Evolutionary conservation across 495 filamentous ascomycete genomes (phyloP), one percentile per base, ranked within the genome.

Genomic region (Bacidia rubella): DNA sequence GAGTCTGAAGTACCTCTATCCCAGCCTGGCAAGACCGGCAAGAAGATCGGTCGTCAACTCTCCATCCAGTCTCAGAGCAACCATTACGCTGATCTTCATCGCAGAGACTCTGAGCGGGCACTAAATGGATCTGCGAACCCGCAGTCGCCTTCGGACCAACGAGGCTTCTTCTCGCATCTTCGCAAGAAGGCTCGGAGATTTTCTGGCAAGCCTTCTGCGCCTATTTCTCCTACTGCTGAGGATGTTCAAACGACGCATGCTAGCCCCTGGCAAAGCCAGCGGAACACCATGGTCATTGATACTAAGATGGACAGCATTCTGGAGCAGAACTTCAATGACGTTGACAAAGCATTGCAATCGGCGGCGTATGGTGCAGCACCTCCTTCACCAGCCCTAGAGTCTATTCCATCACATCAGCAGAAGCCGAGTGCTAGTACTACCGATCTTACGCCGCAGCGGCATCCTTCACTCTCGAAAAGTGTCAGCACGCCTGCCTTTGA

Each of bases 141-240:
- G 51, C 74, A 71, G 45, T 84, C 79, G 54, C 84, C 79, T 23
- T 77, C 75, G 53, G 84, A 71, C 15, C 85, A 86, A 29, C 90
- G 90, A 60, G 85, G 90, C 65, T 97, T 96, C 70, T 97, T 98
- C 67, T 96, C 93, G 7, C 93, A 99, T 60, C 75, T 99, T 4
- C 80, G 93, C 39, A 99, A 99, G 66, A 81, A 89, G 22, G 93
- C 93, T 7, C 80, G 93, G 56, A 76, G 93, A 58, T 79, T 99
- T 23, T 99, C 93, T 27, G 93, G 92, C 29, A 81, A 87, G 22
- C 85, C 90, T 61, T 86, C 90, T 65, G 75, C 78, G 23, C 80
- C 83, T 19, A 74, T 81, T 49, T 85, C 86, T 25, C 78, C 87
- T 10, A 77, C 73, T 19, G 72, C 76, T 44, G 90, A 95, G 56